Conservation (phyloP, 129 eudicot species). For the Helianthus tuberosus region DNA sequence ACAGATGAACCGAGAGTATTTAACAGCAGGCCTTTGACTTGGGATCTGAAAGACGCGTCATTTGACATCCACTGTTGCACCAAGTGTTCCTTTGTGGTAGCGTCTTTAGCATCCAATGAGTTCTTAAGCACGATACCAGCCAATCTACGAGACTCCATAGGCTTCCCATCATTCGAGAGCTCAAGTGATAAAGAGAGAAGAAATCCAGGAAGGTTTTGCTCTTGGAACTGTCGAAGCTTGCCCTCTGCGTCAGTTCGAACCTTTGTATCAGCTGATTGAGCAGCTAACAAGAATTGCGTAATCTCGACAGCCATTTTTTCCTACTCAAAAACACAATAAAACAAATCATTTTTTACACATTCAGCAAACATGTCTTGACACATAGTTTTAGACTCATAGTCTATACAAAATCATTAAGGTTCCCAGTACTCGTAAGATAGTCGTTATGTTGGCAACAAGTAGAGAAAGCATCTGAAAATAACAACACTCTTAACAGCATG, state of each 20-base stretch:
- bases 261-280: slow-evolving; percentile 73
- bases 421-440: no score
- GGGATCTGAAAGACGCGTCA: slow-evolving; percentile 53
- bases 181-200: slow-evolving; percentile 73
- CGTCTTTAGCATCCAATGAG: slow-evolving; percentile 84
- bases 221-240: slow-evolving; percentile 66
- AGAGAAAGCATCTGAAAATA: neutral
- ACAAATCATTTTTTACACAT: neutral
- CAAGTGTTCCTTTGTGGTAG: slow-evolving; percentile 55
- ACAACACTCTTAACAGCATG: neutral
- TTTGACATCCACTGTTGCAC: slow-evolving; percentile 71
- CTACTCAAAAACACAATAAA: neutral
- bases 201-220: slow-evolving; percentile 73
- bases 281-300: slow-evolving; percentile 65
- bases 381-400: neutral
- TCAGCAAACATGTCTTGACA: neutral
- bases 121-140: slow-evolving; percentile 91
- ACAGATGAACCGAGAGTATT: slow-evolving; percentile 73
- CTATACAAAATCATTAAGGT: no score
- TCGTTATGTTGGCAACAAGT: neutral
- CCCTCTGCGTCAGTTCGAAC: slow-evolving; percentile 77
- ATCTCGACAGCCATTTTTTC: slow-evolving; percentile 72
- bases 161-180: slow-evolving; percentile 74
- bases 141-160: slow-evolving; percentile 73
- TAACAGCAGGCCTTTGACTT: slow-evolving; percentile 61